A percentile compares a stretch with the other conserved stretches of the same genome.
phyloP scores from a whole-genome alignment of 2,329 filamentous ascomycete species.

The Verticillium nubilum region DNA sequence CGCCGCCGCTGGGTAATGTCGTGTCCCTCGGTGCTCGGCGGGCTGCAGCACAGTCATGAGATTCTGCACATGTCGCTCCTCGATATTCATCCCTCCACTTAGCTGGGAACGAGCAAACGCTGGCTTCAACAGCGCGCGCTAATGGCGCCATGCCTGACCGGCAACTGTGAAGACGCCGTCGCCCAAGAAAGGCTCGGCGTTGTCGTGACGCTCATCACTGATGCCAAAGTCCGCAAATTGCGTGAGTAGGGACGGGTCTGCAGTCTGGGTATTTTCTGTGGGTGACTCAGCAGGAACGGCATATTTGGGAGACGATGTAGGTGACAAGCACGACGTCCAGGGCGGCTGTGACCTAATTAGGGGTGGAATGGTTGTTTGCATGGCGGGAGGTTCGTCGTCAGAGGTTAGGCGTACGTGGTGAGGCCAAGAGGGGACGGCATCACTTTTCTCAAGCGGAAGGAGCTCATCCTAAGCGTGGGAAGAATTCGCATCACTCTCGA shows the following conservation, averaged over 20 bases:
- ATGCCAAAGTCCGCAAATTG: slow-evolving; percentile 7
- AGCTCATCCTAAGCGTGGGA: too few relatives aligned
- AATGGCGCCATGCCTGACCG: slow-evolving; percentile 29
- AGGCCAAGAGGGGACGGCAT: too few relatives aligned
- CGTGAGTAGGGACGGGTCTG: background rate
- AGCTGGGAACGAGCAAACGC: slow-evolving; percentile 21
- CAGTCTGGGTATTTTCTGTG: background rate
- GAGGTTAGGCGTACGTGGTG: background rate
- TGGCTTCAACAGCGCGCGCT: slow-evolving; percentile 31
- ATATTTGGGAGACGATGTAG: background rate
- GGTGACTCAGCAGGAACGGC: background rate
- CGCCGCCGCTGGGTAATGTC: slow-evolving; percentile 29
- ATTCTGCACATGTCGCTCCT: slow-evolving; percentile 17
- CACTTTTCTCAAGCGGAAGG: too few relatives aligned
- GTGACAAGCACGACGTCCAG: background rate
- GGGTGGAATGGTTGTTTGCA: background rate
- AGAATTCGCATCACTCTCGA: too few relatives aligned
- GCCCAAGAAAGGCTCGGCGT: slow-evolving; percentile 34
- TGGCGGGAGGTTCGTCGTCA: background rate
- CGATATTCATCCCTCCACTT: background rate
- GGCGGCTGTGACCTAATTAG: background rate
- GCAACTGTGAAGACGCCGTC: slow-evolving; percentile 31
- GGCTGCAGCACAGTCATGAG: slow-evolving; percentile 24
- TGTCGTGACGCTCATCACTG: slow-evolving; percentile 10
- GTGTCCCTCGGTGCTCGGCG: slow-evolving; percentile 22